Evolutionary conservation across 2,329 filamentous ascomycete genomes (phyloP).

Genomic region (Polytolypa hystricis): DNA sequence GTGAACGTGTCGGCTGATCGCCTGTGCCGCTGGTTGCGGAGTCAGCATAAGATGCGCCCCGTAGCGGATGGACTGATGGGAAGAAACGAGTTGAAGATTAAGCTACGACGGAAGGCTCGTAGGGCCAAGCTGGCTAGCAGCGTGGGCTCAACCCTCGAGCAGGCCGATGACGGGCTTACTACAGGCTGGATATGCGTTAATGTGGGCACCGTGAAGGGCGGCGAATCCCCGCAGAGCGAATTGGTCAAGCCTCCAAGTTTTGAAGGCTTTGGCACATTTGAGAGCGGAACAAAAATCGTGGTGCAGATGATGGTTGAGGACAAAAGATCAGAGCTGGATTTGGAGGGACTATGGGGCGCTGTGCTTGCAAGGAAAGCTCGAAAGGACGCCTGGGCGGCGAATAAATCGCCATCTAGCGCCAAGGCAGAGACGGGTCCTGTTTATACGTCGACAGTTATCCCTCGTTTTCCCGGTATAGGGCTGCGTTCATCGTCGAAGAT

Average conservation of each 20-base stretch:
- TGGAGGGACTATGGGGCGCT: constrained; percentile 53
- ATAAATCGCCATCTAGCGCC: too few relatives aligned
- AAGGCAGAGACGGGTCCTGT: neutral
- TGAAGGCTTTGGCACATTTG: constrained; percentile 62
- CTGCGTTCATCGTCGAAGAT: too few relatives aligned
- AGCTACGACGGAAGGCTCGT: constrained; percentile 67
- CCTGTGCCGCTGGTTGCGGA: constrained; percentile 76
- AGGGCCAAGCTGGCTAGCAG: constrained; percentile 70
- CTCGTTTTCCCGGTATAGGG: too few relatives aligned
- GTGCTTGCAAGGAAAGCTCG: constrained; percentile 31
- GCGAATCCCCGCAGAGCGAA: constrained; percentile 20
- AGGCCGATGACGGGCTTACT: constrained; percentile 72
- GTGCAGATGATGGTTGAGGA: constrained; percentile 63
- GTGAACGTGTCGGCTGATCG: constrained; percentile 82
- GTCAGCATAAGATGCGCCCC: constrained; percentile 59
- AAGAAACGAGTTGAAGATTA: constrained; percentile 81
- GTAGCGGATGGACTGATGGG: constrained; percentile 81
- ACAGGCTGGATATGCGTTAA: constrained; percentile 97
- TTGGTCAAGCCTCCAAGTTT: constrained; percentile 29
- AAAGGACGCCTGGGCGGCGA: too few relatives aligned
- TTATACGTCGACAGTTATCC: too few relatives aligned
- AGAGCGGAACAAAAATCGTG: constrained; percentile 50
- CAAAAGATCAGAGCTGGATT: constrained; percentile 54
- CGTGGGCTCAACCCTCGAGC: constrained; percentile 44
- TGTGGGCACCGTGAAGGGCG: constrained; percentile 57